Conservation (phyloP, 2,329 filamentous ascomycete genomes). For the Lecanosticta acicola region DNA sequence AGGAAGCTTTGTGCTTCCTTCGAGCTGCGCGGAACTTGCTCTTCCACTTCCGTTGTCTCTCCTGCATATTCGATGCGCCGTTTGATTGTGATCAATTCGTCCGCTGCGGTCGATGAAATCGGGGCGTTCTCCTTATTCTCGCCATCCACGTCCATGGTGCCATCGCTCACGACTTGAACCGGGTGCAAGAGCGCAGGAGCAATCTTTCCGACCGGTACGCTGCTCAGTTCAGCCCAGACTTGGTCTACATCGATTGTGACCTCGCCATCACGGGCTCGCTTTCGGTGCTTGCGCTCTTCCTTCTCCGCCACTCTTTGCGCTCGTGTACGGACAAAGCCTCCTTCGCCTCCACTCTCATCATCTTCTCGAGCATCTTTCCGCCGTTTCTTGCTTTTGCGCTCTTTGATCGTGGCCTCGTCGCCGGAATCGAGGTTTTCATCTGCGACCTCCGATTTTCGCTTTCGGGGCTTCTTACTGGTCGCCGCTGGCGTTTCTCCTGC, state of each 20-base stretch:
- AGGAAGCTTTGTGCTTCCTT: constrained; percentile 53
- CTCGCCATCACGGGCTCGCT: constrained; percentile 38
- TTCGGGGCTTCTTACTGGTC: constrained; percentile 35
- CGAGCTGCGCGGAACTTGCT: constrained; percentile 48
- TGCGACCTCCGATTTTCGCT: constrained; percentile 29
- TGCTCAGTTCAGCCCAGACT: constrained; percentile 50
- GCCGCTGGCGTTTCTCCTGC: constrained; percentile 21
- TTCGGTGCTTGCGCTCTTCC: constrained; percentile 45
- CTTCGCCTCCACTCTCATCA: constrained; percentile 40
- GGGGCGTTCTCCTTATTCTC: constrained; percentile 23
- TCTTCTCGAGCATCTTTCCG: constrained; percentile 31
- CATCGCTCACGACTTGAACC: constrained; percentile 9
- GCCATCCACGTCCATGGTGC: constrained; percentile 19
- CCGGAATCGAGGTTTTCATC: constrained; percentile 48
- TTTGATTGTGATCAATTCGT: constrained; percentile 51
- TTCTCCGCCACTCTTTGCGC: constrained; percentile 48
- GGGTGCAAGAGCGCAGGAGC: constrained; percentile 4
- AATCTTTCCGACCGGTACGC: constrained; percentile 27
- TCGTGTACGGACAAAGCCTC: constrained; percentile 50
- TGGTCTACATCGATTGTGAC: constrained; percentile 53
- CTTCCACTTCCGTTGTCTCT: constrained; percentile 50
- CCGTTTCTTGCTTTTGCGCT: constrained; percentile 38
- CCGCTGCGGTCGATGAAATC: constrained; percentile 15
- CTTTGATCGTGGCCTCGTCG: constrained; percentile 52
- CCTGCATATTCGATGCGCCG: constrained; percentile 55